Evolutionary conservation across 2,329 filamentous ascomycete species (phyloP).

Genomic region (Albifimbria verrucaria): DNA sequence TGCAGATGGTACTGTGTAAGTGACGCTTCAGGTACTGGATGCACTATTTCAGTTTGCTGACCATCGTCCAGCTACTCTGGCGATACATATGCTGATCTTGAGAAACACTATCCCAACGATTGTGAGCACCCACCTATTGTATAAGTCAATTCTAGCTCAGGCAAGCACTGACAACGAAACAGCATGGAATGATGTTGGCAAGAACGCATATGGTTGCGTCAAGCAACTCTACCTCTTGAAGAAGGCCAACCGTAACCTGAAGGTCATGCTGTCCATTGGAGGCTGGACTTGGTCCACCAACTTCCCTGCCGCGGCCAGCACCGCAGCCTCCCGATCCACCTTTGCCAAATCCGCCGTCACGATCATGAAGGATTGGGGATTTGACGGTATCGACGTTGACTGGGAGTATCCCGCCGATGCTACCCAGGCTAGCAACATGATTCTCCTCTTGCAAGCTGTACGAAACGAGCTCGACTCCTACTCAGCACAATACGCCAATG

Average conservation of each 20-base stretch:
- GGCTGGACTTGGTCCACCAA: constrained; percentile 82
- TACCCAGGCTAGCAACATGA: constrained; percentile 39
- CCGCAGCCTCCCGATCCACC: constrained; percentile 53
- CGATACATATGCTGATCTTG: constrained; percentile 65
- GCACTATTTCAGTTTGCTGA: constrained; percentile 1
- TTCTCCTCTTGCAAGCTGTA: constrained; percentile 41
- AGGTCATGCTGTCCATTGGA: constrained; percentile 76
- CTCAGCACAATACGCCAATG: constrained; percentile 36
- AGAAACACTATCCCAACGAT: constrained; percentile 72
- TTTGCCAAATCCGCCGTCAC: constrained; percentile 70
- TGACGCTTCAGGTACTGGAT: neutral
- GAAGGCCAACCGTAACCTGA: constrained; percentile 72
- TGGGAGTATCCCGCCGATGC: constrained; percentile 36
- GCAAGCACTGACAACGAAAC: constrained; percentile 1
- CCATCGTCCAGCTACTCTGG: constrained; percentile 49
- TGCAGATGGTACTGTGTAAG: constrained; percentile 68
- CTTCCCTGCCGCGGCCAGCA: constrained; percentile 66
- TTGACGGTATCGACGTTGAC: constrained; percentile 46
- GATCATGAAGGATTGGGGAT: constrained; percentile 70
- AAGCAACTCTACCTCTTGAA: constrained; percentile 80
- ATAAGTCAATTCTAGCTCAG: neutral
- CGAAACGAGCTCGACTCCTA: constrained; percentile 48
- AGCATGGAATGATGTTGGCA: constrained; percentile 60
- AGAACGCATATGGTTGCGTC: constrained; percentile 75
- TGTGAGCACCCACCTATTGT: constrained; percentile 35